phyloP scores from a whole-genome alignment of 352 stramenopile species.

The Pythium apleroticum region DNA sequence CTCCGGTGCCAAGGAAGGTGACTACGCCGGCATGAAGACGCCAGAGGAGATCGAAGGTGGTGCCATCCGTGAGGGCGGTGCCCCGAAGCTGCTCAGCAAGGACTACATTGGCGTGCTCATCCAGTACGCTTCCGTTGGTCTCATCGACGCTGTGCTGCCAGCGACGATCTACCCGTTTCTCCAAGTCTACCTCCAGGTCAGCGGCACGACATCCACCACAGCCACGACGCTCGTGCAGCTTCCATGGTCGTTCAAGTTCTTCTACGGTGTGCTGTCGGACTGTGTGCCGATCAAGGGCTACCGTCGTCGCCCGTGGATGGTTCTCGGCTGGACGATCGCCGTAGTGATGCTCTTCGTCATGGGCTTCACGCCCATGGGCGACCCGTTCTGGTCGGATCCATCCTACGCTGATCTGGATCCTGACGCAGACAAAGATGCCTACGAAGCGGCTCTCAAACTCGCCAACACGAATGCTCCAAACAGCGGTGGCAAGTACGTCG shows the following conservation, averaged over 20 bases:
- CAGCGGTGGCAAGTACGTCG: slow-evolving; percentile 33
- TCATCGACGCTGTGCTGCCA: slow-evolving; percentile 32
- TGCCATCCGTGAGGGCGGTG: slow-evolving; percentile 35
- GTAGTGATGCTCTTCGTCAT: slow-evolving; percentile 34
- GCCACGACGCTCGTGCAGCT: slow-evolving; percentile 26
- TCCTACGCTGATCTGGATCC: slow-evolving; percentile 13
- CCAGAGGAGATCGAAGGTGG: slow-evolving; percentile 29
- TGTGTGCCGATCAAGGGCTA: no score
- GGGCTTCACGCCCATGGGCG: slow-evolving; percentile 25
- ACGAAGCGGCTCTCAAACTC: not conserved
- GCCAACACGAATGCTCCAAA: slow-evolving; percentile 22
- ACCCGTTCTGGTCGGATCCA: slow-evolving; percentile 30
- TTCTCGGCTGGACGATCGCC: slow-evolving; percentile 36
- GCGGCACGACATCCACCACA: slow-evolving; percentile 23
- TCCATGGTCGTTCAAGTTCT: slow-evolving; percentile 35
- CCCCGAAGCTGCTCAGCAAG: slow-evolving; percentile 29
- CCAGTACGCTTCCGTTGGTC: no score
- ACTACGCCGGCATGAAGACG: slow-evolving; percentile 29
- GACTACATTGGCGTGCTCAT: slow-evolving; percentile 38
- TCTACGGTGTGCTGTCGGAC: slow-evolving; percentile 42
- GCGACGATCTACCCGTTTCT: slow-evolving; percentile 52
- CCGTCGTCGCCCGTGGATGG: slow-evolving; percentile 41
- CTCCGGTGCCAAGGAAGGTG: slow-evolving; percentile 30
- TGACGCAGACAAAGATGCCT: slow-evolving; percentile 2
- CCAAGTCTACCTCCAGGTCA: slow-evolving; percentile 40